Percentiles rank a stretch among this genome's conserved stretches.
Conservation (phyloP, 1,139 yeast species). For the Candida tropicalis region DNA sequence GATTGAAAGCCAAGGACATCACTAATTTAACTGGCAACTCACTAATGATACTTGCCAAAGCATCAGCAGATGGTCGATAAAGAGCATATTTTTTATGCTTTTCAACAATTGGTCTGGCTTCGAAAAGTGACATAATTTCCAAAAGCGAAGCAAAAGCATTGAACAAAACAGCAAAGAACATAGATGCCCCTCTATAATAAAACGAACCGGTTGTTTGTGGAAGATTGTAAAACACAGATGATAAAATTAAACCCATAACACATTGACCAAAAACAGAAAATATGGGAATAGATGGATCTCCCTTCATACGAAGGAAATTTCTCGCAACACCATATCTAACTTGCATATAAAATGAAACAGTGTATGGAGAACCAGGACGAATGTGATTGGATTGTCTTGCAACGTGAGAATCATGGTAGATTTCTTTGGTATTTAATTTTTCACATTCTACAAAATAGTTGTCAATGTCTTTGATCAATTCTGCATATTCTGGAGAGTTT, state of each 20-base stretch:
- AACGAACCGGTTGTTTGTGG: slow-evolving; percentile 51
- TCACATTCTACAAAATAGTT: slow-evolving; percentile 15
- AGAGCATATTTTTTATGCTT: slow-evolving; percentile 65
- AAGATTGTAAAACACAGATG: slow-evolving; percentile 56
- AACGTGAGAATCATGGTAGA: slow-evolving; percentile 23
- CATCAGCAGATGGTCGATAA: slow-evolving; percentile 67
- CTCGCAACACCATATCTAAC: slow-evolving; percentile 28
- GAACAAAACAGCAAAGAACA: slow-evolving; percentile 58
- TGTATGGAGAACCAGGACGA: slow-evolving; percentile 29
- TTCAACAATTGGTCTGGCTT: slow-evolving; percentile 58
- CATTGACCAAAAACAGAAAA: slow-evolving; percentile 27
- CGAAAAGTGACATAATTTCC: slow-evolving; percentile 58
- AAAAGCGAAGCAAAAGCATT: slow-evolving; percentile 59
- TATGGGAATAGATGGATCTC: slow-evolving; percentile 32
- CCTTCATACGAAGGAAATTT: slow-evolving; percentile 27
- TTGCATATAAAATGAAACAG: slow-evolving; percentile 36
- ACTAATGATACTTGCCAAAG: slow-evolving; percentile 56
- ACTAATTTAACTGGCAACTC: slow-evolving; percentile 57
- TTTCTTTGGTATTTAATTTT: slow-evolving; percentile 12
- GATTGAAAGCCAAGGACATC: slow-evolving; percentile 45
- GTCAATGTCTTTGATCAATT: slow-evolving; percentile 23
- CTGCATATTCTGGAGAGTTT: slow-evolving; percentile 22
- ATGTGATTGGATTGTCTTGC: slow-evolving; percentile 32
- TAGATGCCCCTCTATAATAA: slow-evolving; percentile 56
- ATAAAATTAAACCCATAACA: slow-evolving; percentile 33